A percentile compares a stretch with the other conserved stretches of the same genome.
These are phyloP conservation scores for Fusarium pseudocircinatum DNA, from an alignment of 2,329 filamentous ascomycete species.

Conservation along the genomic window DNA sequence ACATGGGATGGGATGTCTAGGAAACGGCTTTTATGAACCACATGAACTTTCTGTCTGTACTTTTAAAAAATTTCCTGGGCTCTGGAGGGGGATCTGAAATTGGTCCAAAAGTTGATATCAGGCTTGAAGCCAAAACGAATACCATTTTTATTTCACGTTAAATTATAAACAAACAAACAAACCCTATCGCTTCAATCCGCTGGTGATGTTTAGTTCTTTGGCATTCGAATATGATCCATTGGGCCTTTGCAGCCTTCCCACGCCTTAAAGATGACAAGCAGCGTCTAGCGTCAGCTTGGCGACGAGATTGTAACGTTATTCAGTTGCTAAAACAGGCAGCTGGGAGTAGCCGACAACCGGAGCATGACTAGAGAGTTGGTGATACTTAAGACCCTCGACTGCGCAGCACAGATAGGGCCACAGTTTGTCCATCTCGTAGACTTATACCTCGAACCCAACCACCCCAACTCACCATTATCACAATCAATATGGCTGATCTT, in stretches of 20 bases:
- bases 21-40: conserved; percentile 39
- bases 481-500: conserved; percentile 61
- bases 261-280: conserved; percentile 24
- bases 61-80: conserved; percentile 39
- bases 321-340: conserved; percentile 18
- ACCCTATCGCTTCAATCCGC: not conserved
- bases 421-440: not conserved
- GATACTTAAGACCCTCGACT: conserved; percentile 1
- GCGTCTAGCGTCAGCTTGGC: conserved; percentile 6
- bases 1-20: conserved; percentile 11
- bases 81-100: conserved; percentile 37
- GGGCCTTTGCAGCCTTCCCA: not conserved
- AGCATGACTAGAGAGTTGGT: not conserved
- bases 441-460: not conserved
- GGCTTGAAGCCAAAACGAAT: conserved; percentile 36
- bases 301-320: not conserved
- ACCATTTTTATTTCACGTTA: conserved; percentile 33
- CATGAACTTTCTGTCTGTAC: conserved; percentile 41
- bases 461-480: not conserved
- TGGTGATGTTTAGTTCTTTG: not conserved
- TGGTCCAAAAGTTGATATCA: conserved; percentile 44
- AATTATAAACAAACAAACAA: not conserved
- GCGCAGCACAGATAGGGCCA: not conserved
- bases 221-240: not conserved
- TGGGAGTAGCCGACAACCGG: conserved; percentile 23